Percentiles rank a stretch among this genome's conserved stretches.
Evolutionary conservation across 2,329 filamentous ascomycete genomes (phyloP).

Genomic region (Trichoderma sp.): DNA sequence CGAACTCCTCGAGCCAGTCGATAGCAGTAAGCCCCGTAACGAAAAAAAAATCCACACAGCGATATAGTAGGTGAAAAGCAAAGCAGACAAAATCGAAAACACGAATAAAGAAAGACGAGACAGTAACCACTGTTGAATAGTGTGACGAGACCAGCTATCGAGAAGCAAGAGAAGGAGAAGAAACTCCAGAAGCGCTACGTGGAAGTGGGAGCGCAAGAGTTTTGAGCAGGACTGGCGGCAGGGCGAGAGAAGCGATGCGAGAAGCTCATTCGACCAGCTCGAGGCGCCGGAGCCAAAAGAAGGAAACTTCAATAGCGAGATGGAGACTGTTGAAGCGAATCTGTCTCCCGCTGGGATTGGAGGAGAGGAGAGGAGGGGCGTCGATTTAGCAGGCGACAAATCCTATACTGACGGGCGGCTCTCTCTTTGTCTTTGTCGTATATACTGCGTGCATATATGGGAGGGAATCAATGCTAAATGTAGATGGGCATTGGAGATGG

Average conservation of each 20-base stretch:
- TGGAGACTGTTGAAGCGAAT: not conserved
- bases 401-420: conserved; percentile 3
- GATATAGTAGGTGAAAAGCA: not conserved
- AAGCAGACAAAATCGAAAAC: not conserved
- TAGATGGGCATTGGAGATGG: not conserved
- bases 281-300: conserved; percentile 43
- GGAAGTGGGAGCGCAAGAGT: conserved; percentile 51
- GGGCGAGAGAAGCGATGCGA: conserved; percentile 33
- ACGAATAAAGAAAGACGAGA: conserved; percentile 1
- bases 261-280: conserved; percentile 40
- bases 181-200: conserved; percentile 38
- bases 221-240: conserved; percentile 51
- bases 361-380: not conserved
- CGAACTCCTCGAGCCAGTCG: conserved; percentile 29
- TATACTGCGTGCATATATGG: not conserved
- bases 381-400: not conserved
- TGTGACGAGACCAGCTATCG: conserved; percentile 61
- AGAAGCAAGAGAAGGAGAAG: conserved; percentile 45
- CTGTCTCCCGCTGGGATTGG: not conserved
- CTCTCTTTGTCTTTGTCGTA: not conserved
- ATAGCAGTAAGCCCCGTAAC: conserved; percentile 19
- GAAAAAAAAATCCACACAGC: not conserved
- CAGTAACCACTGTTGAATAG: conserved; percentile 44
- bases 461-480: not conserved
- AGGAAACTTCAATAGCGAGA: not conserved